Conservation (phyloP, 495 filamentous ascomycete genomes). For the Hypoxylon lienhwacheense region DNA sequence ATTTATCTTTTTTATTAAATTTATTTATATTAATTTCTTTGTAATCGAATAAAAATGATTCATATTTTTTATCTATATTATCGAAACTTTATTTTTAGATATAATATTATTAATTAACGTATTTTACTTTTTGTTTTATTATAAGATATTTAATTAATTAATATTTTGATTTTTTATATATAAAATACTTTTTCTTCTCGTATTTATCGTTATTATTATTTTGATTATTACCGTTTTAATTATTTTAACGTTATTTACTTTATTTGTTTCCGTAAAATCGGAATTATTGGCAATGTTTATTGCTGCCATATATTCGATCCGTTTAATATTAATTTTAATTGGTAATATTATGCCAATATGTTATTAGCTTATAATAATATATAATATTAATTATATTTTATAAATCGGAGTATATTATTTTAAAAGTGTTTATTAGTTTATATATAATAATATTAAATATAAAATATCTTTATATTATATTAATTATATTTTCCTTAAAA, state of each 20-base stretch:
- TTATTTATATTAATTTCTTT: not conserved
- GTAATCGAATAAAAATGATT: not conserved
- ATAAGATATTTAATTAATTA: not conserved
- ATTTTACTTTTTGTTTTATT: not conserved
- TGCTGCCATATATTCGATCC: not conserved
- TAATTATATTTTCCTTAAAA: not conserved
- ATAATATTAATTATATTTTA: not conserved
- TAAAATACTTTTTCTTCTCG: not conserved
- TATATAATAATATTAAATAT: no score
- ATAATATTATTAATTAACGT: no score
- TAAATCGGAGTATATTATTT: not conserved
- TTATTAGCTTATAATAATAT: not conserved
- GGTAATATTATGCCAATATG: not conserved
- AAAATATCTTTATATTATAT: not conserved
- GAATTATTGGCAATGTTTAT: not conserved
- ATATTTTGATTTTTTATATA: not conserved
- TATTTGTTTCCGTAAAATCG: not conserved
- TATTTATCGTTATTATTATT: not conserved
- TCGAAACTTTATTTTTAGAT: not conserved
- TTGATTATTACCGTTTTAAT: not conserved
- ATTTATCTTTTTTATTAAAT: not conserved
- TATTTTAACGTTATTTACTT: not conserved
- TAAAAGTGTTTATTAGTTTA: no score
- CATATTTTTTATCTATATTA: not conserved
- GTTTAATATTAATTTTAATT: not conserved